Percentiles rank a stretch among this genome's conserved stretches.
Conservation (phyloP, 495 filamentous ascomycete species). For the Aspergillus affinis region DNA sequence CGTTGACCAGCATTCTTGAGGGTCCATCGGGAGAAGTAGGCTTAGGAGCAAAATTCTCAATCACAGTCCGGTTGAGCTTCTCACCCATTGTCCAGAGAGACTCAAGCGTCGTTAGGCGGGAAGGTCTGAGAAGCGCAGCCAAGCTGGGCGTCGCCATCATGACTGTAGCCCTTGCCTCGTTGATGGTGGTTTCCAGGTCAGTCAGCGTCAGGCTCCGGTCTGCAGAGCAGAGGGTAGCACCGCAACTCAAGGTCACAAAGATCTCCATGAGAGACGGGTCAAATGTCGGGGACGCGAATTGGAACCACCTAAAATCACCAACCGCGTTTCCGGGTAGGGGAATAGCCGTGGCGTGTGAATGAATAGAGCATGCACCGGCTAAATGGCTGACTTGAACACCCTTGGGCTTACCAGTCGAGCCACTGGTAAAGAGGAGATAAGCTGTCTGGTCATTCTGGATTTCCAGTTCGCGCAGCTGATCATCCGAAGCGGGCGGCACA, state of each 20-base stretch:
- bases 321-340: constrained; percentile 53
- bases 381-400: constrained; percentile 74
- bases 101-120: constrained; percentile 26
- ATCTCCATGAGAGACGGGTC: constrained; percentile 85
- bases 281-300: constrained; percentile 80
- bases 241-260: constrained; percentile 71
- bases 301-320: constrained; percentile 68
- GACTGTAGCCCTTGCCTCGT: constrained; percentile 25
- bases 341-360: constrained; percentile 55
- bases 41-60: constrained; percentile 25
- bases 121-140: constrained; percentile 27
- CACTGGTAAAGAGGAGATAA: constrained; percentile 86
- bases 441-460: constrained; percentile 51
- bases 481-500: not conserved
- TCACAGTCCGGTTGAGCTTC: constrained; percentile 28
- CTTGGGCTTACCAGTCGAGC: constrained; percentile 82
- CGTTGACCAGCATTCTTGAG: constrained; percentile 27
- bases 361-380: constrained; percentile 67
- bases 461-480: constrained; percentile 7
- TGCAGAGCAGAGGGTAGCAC: constrained; percentile 54
- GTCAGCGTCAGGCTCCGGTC: constrained; percentile 25
- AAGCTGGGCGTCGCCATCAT: constrained; percentile 37
- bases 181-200: constrained; percentile 26
- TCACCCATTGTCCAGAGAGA: constrained; percentile 36
- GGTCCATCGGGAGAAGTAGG: not conserved